These are phyloP conservation scores for Teratosphaeria viscida DNA, from an alignment of 2,329 filamentous ascomycete genomes.

Conservation along the genomic window DNA sequence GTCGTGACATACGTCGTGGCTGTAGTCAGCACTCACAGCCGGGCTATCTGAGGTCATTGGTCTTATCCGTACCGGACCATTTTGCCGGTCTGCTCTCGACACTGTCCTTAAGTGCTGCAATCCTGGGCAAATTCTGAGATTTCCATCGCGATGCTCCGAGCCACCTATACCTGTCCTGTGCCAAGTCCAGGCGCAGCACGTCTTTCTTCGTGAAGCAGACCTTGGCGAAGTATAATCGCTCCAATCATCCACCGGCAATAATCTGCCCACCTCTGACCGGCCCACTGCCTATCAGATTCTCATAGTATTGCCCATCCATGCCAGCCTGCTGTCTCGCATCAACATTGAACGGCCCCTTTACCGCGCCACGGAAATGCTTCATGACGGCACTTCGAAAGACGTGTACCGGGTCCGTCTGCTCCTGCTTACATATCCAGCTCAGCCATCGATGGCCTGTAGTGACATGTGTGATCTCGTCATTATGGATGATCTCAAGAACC, in stretches of 20 bases:
- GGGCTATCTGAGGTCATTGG: too few relatives aligned
- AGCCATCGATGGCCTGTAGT: constrained; percentile 9
- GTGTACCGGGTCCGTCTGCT: constrained; percentile 7
- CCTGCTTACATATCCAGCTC: constrained; percentile 8
- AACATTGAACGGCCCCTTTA: constrained; percentile 8
- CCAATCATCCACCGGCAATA: constrained; percentile 6
- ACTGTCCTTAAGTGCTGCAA: too few relatives aligned
- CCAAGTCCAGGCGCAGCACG: not conserved
- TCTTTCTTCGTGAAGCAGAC: not conserved
- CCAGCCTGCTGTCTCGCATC: constrained; percentile 7
- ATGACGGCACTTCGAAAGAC: constrained; percentile 5
- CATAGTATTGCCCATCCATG: constrained; percentile 8
- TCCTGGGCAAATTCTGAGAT: too few relatives aligned
- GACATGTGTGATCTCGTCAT: constrained; percentile 8
- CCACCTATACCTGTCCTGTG: not conserved
- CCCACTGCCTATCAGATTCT: constrained; percentile 1
- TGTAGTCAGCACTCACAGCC: too few relatives aligned
- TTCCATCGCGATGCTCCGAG: not conserved
- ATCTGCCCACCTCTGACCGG: constrained; percentile 4
- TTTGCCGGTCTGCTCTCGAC: too few relatives aligned
- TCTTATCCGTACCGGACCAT: too few relatives aligned
- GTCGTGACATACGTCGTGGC: too few relatives aligned
- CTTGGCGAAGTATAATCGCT: not conserved
- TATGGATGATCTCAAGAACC: constrained; percentile 6
- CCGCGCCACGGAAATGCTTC: constrained; percentile 6